Evolutionary conservation across 257 asterid genomes (phyloP).

Genomic region (Gardenia jasminoides): DNA sequence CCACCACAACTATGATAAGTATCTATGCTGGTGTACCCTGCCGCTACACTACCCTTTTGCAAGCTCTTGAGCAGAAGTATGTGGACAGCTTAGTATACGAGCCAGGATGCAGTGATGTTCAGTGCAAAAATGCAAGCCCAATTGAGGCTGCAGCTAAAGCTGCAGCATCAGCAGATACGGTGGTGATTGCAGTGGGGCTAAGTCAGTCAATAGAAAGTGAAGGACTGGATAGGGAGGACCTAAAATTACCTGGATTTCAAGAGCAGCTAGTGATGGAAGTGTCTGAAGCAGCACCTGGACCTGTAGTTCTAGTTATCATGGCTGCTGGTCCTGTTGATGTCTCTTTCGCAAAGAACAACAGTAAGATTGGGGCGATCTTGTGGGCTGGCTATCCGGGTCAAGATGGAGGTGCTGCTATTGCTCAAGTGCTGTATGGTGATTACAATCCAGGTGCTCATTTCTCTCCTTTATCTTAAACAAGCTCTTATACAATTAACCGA

Average conservation of each 20-base stretch:
- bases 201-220: slow-evolving; percentile 30
- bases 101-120: slow-evolving; percentile 22
- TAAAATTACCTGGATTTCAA: slow-evolving; percentile 32
- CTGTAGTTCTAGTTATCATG: slow-evolving; percentile 29
- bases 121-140: slow-evolving; percentile 10
- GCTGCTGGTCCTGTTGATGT: slow-evolving; percentile 28
- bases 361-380: slow-evolving; percentile 21
- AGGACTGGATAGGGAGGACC: slow-evolving; percentile 24
- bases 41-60: slow-evolving; percentile 26
- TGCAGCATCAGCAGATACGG: slow-evolving; percentile 24
- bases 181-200: slow-evolving; percentile 26
- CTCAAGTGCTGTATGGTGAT: slow-evolving; percentile 31
- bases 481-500: neutral
- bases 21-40: slow-evolving; percentile 34
- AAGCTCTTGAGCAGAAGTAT: slow-evolving; percentile 18
- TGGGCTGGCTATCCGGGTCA: slow-evolving; percentile 41
- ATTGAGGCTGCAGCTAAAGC: slow-evolving; percentile 27
- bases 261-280: slow-evolving; percentile 27
- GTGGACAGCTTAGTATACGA: slow-evolving; percentile 4
- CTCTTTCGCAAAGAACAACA: slow-evolving; percentile 16
- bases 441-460: slow-evolving; percentile 29
- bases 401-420: slow-evolving; percentile 32
- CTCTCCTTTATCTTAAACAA: neutral
- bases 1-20: slow-evolving; percentile 24
- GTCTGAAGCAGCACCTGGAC: slow-evolving; percentile 20